phyloP scores from a whole-genome alignment of 2,329 filamentous ascomycete genomes.

The Fusarium sp. region DNA sequence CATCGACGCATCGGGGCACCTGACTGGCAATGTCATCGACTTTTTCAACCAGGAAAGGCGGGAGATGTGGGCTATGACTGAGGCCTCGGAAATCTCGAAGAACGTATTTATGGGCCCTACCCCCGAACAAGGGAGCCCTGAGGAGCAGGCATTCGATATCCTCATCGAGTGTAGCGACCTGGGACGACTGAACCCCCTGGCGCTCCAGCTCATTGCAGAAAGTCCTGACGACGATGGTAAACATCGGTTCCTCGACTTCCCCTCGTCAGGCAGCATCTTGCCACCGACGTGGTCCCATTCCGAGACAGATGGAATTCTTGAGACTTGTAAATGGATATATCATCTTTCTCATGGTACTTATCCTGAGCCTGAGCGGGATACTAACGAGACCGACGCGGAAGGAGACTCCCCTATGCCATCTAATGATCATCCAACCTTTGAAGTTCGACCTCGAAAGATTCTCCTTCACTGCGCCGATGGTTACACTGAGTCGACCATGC shows the following conservation, averaged over 20 bases:
- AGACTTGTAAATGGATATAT: slow-evolving; percentile 92
- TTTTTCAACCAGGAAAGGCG: slow-evolving; percentile 89
- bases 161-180: slow-evolving; percentile 91
- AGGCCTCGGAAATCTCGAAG: slow-evolving; percentile 85
- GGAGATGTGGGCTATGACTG: slow-evolving; percentile 96
- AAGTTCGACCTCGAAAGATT: slow-evolving; percentile 70
- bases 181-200: slow-evolving; percentile 78
- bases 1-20: slow-evolving; percentile 75
- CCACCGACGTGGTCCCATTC: slow-evolving; percentile 85
- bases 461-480: slow-evolving; percentile 95
- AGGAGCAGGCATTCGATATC: slow-evolving; percentile 79
- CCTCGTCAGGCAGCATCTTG: slow-evolving; percentile 92
- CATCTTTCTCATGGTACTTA: slow-evolving; percentile 78
- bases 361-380: slow-evolving; percentile 51
- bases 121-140: slow-evolving; percentile 73
- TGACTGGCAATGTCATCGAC: slow-evolving; percentile 85
- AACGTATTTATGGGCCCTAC: slow-evolving; percentile 95
- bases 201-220: slow-evolving; percentile 73
- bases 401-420: slow-evolving; percentile 44
- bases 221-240: slow-evolving; percentile 58
- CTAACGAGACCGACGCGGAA: slow-evolving; percentile 46
- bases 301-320: slow-evolving; percentile 86
- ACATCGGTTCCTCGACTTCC: slow-evolving; percentile 74
- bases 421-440: slow-evolving; percentile 28
- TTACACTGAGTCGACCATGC: slow-evolving; percentile 92